Conservation (phyloP, 2,329 filamentous ascomycete species). For the Epicoccum nigrum region DNA sequence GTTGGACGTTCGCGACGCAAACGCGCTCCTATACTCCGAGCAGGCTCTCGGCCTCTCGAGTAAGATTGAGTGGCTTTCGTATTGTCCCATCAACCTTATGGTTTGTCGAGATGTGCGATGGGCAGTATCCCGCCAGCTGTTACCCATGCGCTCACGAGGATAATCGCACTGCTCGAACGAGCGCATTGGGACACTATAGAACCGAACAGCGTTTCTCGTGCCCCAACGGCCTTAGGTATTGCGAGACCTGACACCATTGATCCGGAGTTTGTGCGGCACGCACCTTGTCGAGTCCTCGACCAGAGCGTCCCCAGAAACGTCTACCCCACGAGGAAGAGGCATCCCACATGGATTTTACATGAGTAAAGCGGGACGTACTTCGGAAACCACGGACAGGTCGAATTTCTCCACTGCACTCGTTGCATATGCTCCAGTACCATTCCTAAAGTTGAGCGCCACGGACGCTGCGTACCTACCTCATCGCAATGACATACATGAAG, state of each 20-base stretch:
- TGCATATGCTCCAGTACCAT: neutral
- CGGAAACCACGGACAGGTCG: too few species aligned
- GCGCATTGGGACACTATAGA: neutral
- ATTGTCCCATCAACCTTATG: constrained; percentile 1
- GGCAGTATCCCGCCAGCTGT: neutral
- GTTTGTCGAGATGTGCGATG: neutral
- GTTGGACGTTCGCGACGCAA: neutral
- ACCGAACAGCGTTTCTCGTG: too few species aligned
- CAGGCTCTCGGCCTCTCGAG: neutral
- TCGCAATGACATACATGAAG: neutral
- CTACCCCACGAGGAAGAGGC: too few species aligned
- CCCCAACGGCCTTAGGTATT: too few species aligned
- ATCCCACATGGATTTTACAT: too few species aligned
- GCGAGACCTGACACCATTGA: too few species aligned
- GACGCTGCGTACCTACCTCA: neutral
- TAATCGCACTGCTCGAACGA: neutral
- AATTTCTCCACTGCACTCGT: neutral
- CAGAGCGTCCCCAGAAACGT: too few species aligned
- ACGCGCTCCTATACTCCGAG: neutral
- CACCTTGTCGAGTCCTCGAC: too few species aligned
- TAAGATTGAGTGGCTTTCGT: neutral
- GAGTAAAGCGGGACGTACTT: too few species aligned
- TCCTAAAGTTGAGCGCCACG: neutral
- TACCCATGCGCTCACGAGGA: constrained; percentile 5
- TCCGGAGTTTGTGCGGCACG: too few species aligned